Conservation (phyloP, 2,329 filamentous ascomycete species). For the Escovopsis sp. region DNA sequence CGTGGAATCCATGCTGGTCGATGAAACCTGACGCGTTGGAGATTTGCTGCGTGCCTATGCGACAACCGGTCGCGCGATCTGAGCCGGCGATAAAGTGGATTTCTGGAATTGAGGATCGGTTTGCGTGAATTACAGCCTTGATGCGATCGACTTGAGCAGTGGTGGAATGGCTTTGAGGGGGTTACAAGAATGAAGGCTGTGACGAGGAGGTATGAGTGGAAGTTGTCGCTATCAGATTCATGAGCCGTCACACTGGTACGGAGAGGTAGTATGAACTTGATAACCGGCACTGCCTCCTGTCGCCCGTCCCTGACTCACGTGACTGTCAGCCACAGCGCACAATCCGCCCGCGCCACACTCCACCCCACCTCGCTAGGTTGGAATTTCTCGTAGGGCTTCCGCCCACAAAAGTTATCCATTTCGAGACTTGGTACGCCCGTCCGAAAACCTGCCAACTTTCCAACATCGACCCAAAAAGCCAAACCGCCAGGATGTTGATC, state of each 20-base stretch:
- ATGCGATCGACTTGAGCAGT: too few species aligned
- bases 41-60: too few species aligned
- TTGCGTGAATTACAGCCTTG: too few species aligned
- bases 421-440: slow-evolving; percentile 23
- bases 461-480: slow-evolving; percentile 35
- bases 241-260: neutral
- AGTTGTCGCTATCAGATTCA: neutral
- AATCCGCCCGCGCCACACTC: slow-evolving; percentile 6
- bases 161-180: too few species aligned
- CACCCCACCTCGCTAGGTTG: slow-evolving; percentile 21
- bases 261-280: too few species aligned
- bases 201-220: too few species aligned
- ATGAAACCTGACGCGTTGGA: neutral
- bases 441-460: slow-evolving; percentile 26
- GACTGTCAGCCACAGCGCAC: slow-evolving; percentile 14
- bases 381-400: slow-evolving; percentile 26
- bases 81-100: too few species aligned
- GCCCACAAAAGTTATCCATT: slow-evolving; percentile 33
- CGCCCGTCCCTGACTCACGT: slow-evolving; percentile 18
- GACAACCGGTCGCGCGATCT: too few species aligned
- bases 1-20: slow-evolving; percentile 8
- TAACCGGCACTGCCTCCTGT: too few species aligned
- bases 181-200: too few species aligned
- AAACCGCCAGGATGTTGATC: slow-evolving; percentile 75
- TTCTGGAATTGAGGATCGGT: too few species aligned